These are phyloP conservation scores for Crithidia sp. DNA, from an alignment of 208 protist species.

Conservation along the genomic window DNA sequence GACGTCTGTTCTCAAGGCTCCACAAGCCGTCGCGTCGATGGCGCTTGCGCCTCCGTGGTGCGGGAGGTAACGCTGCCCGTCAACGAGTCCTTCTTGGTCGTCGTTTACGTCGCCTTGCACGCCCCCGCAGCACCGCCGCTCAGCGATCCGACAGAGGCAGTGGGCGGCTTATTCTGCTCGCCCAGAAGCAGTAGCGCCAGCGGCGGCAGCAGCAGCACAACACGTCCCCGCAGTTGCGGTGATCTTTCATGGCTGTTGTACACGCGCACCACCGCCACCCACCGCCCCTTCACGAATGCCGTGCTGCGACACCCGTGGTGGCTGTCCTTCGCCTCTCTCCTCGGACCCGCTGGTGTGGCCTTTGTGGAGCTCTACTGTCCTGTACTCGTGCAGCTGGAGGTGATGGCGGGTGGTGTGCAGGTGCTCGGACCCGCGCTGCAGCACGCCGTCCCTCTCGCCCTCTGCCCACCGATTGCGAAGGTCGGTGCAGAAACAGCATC, in stretches of 20 bases:
- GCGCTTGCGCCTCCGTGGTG: neutral
- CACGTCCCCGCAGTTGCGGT: neutral
- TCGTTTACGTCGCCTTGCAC: constrained; percentile 51
- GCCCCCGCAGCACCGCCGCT: constrained; percentile 36
- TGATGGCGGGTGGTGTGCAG: constrained; percentile 61
- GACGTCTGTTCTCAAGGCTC: neutral
- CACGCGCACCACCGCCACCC: constrained; percentile 6
- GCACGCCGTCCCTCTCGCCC: constrained; percentile 1
- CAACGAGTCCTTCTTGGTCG: constrained; percentile 42
- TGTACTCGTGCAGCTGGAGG: constrained; percentile 63
- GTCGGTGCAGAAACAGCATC: no score
- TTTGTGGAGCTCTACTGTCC: constrained; percentile 58
- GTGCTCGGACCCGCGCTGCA: constrained; percentile 67
- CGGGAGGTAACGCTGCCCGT: constrained; percentile 25
- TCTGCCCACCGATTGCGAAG: neutral
- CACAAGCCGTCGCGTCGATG: no score
- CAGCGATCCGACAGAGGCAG: no score
- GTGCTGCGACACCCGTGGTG: constrained; percentile 56
- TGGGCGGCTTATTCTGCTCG: no score
- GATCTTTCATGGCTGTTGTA: constrained; percentile 12
- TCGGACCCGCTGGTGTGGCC: constrained; percentile 41
- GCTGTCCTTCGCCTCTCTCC: constrained; percentile 32
- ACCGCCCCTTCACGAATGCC: constrained; percentile 36
- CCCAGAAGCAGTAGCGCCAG: no score
- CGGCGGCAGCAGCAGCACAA: no score